Evolutionary conservation across 2,329 filamentous ascomycete genomes (phyloP).

Genomic region (Paecilomyces fulvus): DNA sequence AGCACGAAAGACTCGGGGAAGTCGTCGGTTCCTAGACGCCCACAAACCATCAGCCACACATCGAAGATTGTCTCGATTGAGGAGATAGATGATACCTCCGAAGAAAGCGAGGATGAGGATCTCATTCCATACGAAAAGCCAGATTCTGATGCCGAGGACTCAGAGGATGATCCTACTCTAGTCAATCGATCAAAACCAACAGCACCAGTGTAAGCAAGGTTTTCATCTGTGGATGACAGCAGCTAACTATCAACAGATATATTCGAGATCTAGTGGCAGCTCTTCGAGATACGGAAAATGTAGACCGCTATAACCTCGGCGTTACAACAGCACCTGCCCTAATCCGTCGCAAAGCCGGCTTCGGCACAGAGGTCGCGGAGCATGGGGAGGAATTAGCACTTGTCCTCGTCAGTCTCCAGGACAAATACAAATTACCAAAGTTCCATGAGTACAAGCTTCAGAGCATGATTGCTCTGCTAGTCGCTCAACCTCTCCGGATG

Average conservation of each 20-base stretch:
- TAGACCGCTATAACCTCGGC: conserved; percentile 74
- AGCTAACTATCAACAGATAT: conserved; percentile 43
- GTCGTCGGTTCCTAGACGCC: conserved; percentile 2
- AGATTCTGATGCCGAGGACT: conserved; percentile 81
- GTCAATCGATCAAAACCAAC: conserved; percentile 74
- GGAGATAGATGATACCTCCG: conserved; percentile 54
- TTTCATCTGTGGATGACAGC: not conserved
- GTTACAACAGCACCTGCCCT: conserved; percentile 67
- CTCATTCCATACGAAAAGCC: conserved; percentile 75
- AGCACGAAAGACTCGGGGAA: conserved; percentile 5
- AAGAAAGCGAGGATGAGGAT: conserved; percentile 54
- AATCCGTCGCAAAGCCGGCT: conserved; percentile 79
- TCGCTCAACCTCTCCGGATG: conserved; percentile 68
- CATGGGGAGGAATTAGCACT: conserved; percentile 74
- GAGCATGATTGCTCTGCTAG: conserved; percentile 70
- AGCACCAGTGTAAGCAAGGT: conserved; percentile 58
- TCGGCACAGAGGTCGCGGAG: conserved; percentile 78
- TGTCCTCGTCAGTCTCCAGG: conserved; percentile 68
- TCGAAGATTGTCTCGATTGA: conserved; percentile 50
- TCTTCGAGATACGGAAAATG: conserved; percentile 71
- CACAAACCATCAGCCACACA: conserved; percentile 3
- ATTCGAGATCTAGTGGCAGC: conserved; percentile 74
- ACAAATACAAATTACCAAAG: conserved; percentile 71
- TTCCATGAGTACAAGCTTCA: conserved; percentile 71
- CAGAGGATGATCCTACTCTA: conserved; percentile 84